A percentile compares a stretch with the other conserved stretches of the same genome.
These are phyloP conservation scores for Penicillium sp. DNA, from an alignment of 2,329 filamentous ascomycete species.

Conservation along the genomic window DNA sequence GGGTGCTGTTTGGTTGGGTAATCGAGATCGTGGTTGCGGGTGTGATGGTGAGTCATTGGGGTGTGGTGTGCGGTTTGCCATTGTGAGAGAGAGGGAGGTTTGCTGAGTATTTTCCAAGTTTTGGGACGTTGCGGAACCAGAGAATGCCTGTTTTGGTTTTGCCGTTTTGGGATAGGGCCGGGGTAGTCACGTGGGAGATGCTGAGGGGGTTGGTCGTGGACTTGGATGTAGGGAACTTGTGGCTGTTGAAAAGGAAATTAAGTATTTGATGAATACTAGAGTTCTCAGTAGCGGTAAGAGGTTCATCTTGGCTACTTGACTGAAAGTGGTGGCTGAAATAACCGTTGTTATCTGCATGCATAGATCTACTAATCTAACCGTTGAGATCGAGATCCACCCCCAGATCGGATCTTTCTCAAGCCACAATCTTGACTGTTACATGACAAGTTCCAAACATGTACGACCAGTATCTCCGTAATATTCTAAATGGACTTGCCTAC, in stretches of 20 bases:
- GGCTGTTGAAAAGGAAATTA: no score
- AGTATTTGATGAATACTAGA: no score
- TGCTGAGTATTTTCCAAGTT: neutral
- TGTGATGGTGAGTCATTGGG: neutral
- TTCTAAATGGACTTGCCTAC: neutral
- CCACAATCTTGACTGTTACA: neutral
- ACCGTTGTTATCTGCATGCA: neutral
- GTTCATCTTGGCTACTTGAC: neutral
- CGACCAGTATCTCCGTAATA: neutral
- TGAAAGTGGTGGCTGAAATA: neutral
- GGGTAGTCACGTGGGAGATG: constrained; percentile 14
- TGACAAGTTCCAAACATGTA: neutral
- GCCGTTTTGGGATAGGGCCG: constrained; percentile 26
- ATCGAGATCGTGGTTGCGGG: neutral
- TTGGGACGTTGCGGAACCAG: constrained; percentile 14
- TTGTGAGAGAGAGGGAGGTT: neutral
- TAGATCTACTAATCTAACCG: neutral
- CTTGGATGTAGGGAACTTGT: neutral
- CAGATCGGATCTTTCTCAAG: neutral
- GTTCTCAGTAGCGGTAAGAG: neutral
- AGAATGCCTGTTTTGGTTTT: constrained; percentile 28
- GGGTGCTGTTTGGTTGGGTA: neutral
- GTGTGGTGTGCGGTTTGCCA: neutral
- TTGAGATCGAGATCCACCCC: neutral
- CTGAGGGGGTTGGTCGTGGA: constrained; percentile 6